Base-by-base conservation (phyloP, 2,329 filamentous ascomycete species). In the Fusarium buxicola region DNA sequence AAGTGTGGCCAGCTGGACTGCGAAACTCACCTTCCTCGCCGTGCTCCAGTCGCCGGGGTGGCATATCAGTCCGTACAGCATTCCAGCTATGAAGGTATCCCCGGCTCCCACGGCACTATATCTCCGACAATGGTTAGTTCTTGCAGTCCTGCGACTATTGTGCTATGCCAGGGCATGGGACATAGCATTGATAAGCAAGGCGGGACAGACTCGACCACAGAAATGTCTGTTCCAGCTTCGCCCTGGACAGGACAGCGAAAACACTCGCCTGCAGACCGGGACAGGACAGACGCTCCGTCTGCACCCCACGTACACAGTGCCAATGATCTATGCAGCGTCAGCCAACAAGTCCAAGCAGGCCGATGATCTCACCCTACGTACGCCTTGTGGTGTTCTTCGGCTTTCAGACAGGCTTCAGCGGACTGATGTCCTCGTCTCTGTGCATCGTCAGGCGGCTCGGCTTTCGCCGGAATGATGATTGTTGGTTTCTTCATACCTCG, bases 41-140 rank as follows among this genome's bases (percentile, higher is more conserved):
- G 81, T 69, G 65, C 76, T 73, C 85, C 85, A 88, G 61, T 82
- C 76, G 8, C 74, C 69, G 38, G 70, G 65, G 61, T 81, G 81
- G 70, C 80, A 84, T 54, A 83, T 75, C 59, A 91, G 74, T 31
- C 80, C 82, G 75, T 88, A 91, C 44, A 92, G 76, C 74, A 90
- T 86, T 57, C 89, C 89, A 30, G 89, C 90, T 63, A 90, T 85
- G 69, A 92, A 92, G 0, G 90, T 92, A 71, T 92, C 90, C 65
- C 90, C 90, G 38, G 90, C 90, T 51, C 90, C 90, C 59, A 92
- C 84, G 7, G 89, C 83, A 72, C 89, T 91, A 72, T 72, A 67
- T 53, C 41, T 58, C 68, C 56, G 52, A 55, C 56, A 59, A 47
- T 49, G 53, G 59, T 70, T 57, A 70, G 65, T 53, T 65, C 40